Evolutionary conservation across 176 grass and related monocot genomes (phyloP), one percentile per base, ranked within the genome.

Genomic region (Chrysopogon serrulatus): DNA sequence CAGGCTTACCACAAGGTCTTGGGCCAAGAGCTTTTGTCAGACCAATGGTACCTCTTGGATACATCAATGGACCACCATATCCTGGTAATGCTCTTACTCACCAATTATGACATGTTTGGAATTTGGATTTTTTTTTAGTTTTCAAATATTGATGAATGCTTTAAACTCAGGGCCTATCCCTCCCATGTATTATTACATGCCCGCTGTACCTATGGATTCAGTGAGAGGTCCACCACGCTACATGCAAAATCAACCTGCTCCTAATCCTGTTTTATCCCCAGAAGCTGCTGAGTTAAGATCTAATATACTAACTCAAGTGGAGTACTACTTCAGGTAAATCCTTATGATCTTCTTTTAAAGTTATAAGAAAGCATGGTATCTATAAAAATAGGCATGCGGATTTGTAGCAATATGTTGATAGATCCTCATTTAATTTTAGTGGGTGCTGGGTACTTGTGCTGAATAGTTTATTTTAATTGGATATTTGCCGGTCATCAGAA

Each of bases 311-410:
- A 49, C 74, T 54, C 93, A 90, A 86, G 88, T 95, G 45, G 93
- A 92, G 71, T 95, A 92, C 65, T 92, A 95, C 81, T 92, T 95
- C 82, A 92, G 90, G 93, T 90, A 83, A 82, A 21, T 71, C 78
- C 15, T 63, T 79, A 15, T 71, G 75, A 27, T 72, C 17, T 56
- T 84, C 40, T 80, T 2, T 71, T 80, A 10, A 53, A 51, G 78
- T 85, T 51, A 16, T 17, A 48, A 68, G 16, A 64, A 74, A 80
- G 45, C 37, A 79, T 68, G 59, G 26, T 43, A 43, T 19, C 17
- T 73, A 64, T 18, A 34, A 57, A 44, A 39, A 66, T 43, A 36
- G 35, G 12, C 35, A 31, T 26, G n/a, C 41, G 6, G 36, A 10
- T 61, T 75, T 37, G 35, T 49, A 39, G 62, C 32, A 45, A 34